phyloP scores from a whole-genome alignment of 192 early-diverging fungal genomes.

The Obelidium mucronatum region DNA sequence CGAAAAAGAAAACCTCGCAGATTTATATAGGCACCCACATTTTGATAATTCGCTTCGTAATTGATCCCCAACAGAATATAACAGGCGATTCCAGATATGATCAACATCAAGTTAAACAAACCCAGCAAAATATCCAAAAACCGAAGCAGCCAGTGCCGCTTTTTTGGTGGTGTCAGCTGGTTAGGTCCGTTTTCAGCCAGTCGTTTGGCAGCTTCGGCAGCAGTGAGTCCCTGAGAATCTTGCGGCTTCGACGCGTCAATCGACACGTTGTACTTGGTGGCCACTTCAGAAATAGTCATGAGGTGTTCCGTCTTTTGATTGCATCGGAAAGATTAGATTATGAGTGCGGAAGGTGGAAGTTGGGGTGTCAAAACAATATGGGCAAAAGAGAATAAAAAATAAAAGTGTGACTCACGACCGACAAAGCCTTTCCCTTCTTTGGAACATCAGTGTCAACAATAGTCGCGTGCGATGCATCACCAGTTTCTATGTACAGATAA shows the following conservation, averaged over 20 bases:
- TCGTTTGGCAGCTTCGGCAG: slow-evolving; percentile 27
- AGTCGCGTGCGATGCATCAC: too few relatives aligned
- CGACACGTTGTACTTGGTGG: slow-evolving; percentile 51
- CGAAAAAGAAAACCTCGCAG: slow-evolving; percentile 21
- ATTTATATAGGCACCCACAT: slow-evolving; percentile 67
- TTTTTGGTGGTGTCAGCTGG: slow-evolving; percentile 78
- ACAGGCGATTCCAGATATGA: slow-evolving; percentile 79
- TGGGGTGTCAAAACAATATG: too few relatives aligned
- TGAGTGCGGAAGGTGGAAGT: too few relatives aligned
- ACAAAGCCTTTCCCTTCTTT: too few relatives aligned
- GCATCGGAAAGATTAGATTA: too few relatives aligned
- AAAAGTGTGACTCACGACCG: too few relatives aligned
- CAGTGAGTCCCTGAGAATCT: slow-evolving; percentile 42
- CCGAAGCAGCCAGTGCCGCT: slow-evolving; percentile 69
- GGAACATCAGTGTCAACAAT: too few relatives aligned
- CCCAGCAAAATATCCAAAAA: slow-evolving; percentile 79
- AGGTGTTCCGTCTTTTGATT: slow-evolving; percentile 67
- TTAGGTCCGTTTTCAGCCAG: slow-evolving; percentile 59
- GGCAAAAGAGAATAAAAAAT: too few relatives aligned
- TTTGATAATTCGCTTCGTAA: slow-evolving; percentile 74
- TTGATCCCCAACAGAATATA: slow-evolving; percentile 82
- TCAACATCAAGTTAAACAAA: slow-evolving; percentile 89
- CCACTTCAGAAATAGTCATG: slow-evolving; percentile 64
- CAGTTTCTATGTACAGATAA: too few relatives aligned
- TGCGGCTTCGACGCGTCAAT: slow-evolving; percentile 38